A percentile compares a stretch with the other conserved stretches of the same genome.
These are phyloP conservation scores for Lavandula angustifolia DNA, from an alignment of 257 asterid genomes.

Conservation along the genomic window DNA sequence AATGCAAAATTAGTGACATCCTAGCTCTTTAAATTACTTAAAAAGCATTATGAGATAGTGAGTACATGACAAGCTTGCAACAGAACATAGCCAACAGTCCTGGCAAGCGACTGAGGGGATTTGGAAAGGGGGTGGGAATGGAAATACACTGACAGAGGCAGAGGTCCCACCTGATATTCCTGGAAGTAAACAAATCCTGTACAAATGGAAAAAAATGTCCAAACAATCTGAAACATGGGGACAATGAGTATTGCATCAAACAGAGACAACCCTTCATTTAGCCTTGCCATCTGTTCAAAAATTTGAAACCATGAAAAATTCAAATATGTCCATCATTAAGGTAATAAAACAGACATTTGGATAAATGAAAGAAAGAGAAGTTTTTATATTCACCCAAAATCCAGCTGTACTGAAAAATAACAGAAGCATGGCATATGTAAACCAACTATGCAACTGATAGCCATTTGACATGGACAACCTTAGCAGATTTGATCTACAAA, in stretches of 20 bases:
- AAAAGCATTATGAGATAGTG: background rate
- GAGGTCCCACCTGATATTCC: constrained; percentile 83
- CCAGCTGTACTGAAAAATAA: constrained; percentile 93
- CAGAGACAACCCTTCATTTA: constrained; percentile 88
- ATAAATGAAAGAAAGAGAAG: constrained; percentile 24
- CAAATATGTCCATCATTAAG: constrained; percentile 10
- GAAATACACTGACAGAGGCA: constrained; percentile 15
- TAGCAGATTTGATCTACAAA: constrained; percentile 83
- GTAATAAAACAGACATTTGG: background rate
- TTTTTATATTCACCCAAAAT: constrained; percentile 72
- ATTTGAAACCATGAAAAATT: constrained; percentile 29
- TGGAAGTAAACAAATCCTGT: constrained; percentile 97
- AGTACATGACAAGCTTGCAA: background rate
- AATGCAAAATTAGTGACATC: constrained; percentile 5
- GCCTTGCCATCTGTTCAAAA: constrained; percentile 82
- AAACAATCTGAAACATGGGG: constrained; percentile 97
- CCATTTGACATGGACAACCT: constrained; percentile 81
- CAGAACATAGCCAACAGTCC: background rate
- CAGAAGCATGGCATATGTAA: constrained; percentile 86
- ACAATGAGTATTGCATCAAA: constrained; percentile 96
- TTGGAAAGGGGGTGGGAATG: background rate
- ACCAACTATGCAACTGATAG: constrained; percentile 92
- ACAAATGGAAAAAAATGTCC: constrained; percentile 97
- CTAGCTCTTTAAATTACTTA: constrained; percentile 8
- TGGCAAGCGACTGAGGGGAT: background rate